Evolutionary conservation across 768 basidiomycete genomes (phyloP).

Genomic region (Termitomyces sp.): DNA sequence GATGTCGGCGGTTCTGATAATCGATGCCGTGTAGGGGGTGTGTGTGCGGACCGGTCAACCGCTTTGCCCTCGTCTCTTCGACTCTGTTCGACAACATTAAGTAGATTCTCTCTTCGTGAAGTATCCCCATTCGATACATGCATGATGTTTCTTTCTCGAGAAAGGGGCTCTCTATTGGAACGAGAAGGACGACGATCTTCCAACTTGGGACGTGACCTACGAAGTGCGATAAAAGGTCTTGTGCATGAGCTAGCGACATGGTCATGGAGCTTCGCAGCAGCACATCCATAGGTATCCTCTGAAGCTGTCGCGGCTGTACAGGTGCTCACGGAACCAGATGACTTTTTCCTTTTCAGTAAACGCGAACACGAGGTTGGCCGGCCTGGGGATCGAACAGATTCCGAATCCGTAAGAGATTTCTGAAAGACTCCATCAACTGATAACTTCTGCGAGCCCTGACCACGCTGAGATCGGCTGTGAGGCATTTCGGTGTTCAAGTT

Average conservation of each 20-base stretch:
- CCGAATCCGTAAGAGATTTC: background rate
- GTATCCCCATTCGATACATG: background rate
- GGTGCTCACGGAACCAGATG: slow-evolving; percentile 11
- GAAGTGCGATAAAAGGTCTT: background rate
- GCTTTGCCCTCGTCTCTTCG: slow-evolving; percentile 19
- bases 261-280: background rate
- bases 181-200: slow-evolving; percentile 1
- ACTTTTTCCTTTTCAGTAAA: slow-evolving; percentile 21
- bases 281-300: slow-evolving; percentile 6
- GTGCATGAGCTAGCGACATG: background rate
- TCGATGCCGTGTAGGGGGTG: slow-evolving; percentile 10
- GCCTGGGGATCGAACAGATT: background rate
- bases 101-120: background rate
- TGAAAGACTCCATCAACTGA: too few species aligned
- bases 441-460: background rate
- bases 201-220: slow-evolving; percentile 4
- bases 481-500: background rate
- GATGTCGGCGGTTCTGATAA: background rate
- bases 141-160: background rate
- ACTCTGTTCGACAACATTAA: slow-evolving; percentile 2
- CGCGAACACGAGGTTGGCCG: background rate
- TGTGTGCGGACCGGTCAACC: slow-evolving; percentile 6
- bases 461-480: background rate
- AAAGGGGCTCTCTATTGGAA: background rate
- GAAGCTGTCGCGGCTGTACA: slow-evolving; percentile 8